Evolutionary conservation across 2,329 filamentous ascomycete species (phyloP).

Genomic region (Sclerotinia trifoliorum): DNA sequence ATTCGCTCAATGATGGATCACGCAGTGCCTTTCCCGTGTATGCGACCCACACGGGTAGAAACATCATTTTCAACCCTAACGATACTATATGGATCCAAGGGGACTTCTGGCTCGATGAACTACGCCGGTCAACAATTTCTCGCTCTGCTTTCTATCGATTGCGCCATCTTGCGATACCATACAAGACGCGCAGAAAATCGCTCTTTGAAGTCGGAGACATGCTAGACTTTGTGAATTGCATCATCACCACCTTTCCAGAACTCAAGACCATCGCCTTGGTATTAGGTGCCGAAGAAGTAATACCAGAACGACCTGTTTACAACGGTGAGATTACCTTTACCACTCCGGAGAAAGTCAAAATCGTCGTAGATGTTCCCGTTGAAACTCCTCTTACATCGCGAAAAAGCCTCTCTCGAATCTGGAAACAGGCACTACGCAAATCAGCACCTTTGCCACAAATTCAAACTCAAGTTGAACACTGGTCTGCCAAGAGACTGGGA

Average conservation of each 20-base stretch:
- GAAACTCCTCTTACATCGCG: neutral
- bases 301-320: constrained; percentile 4
- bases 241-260: neutral
- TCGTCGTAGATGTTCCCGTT: neutral
- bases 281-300: neutral
- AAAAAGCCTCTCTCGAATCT: neutral
- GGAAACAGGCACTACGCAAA: neutral
- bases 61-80: constrained; percentile 1
- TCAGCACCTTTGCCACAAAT: no score
- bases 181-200: neutral
- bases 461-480: neutral
- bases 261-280: neutral
- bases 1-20: neutral
- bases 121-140: constrained; percentile 1
- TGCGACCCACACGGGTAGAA: neutral
- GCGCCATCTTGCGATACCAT: neutral
- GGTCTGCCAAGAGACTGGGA: neutral
- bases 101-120: constrained; percentile 11
- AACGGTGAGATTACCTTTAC: neutral
- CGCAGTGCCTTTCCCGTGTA: neutral
- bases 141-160: neutral
- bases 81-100: constrained; percentile 13
- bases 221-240: neutral
- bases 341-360: neutral
- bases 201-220: neutral